Base-by-base conservation (phyloP, 331 rosid species). In the Cydonia oblonga region DNA sequence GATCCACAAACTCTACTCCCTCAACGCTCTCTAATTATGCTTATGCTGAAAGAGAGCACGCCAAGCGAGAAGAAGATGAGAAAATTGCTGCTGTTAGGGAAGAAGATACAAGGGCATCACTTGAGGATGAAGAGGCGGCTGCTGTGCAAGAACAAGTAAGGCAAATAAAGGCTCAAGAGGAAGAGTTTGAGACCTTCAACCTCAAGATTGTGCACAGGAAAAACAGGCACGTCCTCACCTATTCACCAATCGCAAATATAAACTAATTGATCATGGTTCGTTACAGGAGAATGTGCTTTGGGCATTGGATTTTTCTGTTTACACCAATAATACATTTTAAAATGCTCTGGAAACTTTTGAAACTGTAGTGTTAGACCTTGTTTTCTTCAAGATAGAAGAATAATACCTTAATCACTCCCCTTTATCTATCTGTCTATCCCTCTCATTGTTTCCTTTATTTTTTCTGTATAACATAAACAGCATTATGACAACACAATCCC, bases 111-210 rank as follows among this genome's bases (percentile, higher is more conserved):
- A 93, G 79, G 46, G 86, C 90, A 69, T 87, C 87, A 64, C 90
- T 90, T 32, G 99, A 96, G 69, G 99, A 96, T 69, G 99, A 96
- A 76, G 99, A 96, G 82, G 93, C 92, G 38, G 96, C 96, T 71
- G 99, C 97, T 62, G 96, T 96, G 76, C 99, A 96, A 82, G 99
- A 91, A 87, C 99, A 96, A 86, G 93, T 91, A 66, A 81, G 92
- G 83, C 99, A 96, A 85, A 88, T 96, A 83, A 87, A 86, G 86
- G 91, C 90, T 63, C 99, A 96, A 79, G 99, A 91, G 86, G 96
- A 96, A 72, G 97, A 91, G 79, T 96, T 96, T 84, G 97, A 96
- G 77, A 90, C 97, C 76, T 96, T 96, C 88, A 86, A 91, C 81
- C 96, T 96, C 74, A 91, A 88, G 90, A 92, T 96, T 75, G 97